phyloP scores from a whole-genome alignment of 2,329 filamentous ascomycete genomes.

The Karstenula rhodostoma region DNA sequence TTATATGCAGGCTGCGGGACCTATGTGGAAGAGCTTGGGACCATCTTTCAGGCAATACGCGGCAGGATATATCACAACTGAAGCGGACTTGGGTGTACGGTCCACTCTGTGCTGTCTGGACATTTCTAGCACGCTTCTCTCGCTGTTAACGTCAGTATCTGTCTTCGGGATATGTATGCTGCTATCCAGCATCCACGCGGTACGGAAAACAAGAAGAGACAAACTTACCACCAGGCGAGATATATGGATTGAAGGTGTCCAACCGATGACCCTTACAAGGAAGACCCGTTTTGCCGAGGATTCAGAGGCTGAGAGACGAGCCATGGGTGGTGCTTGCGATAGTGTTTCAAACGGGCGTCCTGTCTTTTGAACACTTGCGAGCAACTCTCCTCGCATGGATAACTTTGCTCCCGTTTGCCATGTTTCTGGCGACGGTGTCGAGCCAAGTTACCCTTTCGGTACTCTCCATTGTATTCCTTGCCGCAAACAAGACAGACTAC shows the following conservation, averaged over 20 bases:
- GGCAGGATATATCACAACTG: background rate
- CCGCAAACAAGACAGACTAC: slow-evolving; percentile 1
- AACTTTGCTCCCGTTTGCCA: slow-evolving; percentile 1
- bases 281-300: background rate
- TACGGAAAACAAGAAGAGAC: background rate
- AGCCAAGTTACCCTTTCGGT: slow-evolving; percentile 20
- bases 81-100: background rate
- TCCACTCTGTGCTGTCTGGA: background rate
- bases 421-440: slow-evolving; percentile 22
- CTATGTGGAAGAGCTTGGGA: background rate
- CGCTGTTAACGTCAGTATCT: background rate
- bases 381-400: slow-evolving; percentile 20
- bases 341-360: slow-evolving; percentile 27
- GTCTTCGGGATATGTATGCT: background rate
- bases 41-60: background rate
- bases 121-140: background rate
- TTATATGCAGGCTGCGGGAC: background rate
- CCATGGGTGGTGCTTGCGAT: slow-evolving; percentile 17
- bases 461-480: slow-evolving; percentile 10
- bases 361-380: slow-evolving; percentile 16
- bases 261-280: background rate
- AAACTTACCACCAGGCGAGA: background rate
- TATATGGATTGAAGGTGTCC: background rate
- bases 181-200: background rate
- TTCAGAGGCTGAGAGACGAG: background rate